Evolutionary conservation across 306 rosid genomes (phyloP).

Genomic region (Prunus mongolica): DNA sequence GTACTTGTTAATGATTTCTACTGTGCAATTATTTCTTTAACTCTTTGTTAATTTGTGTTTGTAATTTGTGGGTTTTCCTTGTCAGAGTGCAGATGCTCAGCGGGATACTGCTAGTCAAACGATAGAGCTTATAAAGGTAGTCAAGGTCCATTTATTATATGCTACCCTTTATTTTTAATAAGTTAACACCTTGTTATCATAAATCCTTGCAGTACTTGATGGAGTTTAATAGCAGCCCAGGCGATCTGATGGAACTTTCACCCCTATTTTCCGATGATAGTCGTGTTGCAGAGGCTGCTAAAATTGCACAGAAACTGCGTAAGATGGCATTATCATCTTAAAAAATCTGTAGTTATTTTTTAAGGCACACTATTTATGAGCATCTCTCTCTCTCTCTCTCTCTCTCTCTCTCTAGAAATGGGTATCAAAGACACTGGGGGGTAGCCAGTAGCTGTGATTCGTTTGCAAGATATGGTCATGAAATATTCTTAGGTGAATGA

Average conservation of each 20-base stretch:
- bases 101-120: conserved; percentile 99
- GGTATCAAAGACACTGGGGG: background rate
- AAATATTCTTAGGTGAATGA: conserved; percentile 6
- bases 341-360: background rate
- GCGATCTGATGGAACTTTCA: conserved; percentile 98
- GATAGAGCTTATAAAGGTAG: conserved; percentile 91
- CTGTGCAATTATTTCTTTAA: conserved; percentile 12
- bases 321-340: conserved; percentile 32
- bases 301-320: conserved; percentile 98
- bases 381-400: background rate
- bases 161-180: conserved; percentile 14
- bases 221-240: conserved; percentile 99
- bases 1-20: conserved; percentile 10
- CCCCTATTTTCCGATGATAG: conserved; percentile 97
- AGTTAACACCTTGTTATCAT: conserved; percentile 31
- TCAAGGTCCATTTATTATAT: conserved; percentile 19
- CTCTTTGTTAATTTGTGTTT: conserved; percentile 25
- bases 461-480: background rate
- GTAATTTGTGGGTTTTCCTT: conserved; percentile 31
- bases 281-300: conserved; percentile 99
- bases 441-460: background rate
- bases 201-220: conserved; percentile 83
- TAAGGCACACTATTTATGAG: background rate
- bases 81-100: conserved; percentile 99
- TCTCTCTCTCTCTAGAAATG: background rate